Evolutionary conservation across 805 yeast species (phyloP).

Genomic region (Alloascoidea africana): DNA sequence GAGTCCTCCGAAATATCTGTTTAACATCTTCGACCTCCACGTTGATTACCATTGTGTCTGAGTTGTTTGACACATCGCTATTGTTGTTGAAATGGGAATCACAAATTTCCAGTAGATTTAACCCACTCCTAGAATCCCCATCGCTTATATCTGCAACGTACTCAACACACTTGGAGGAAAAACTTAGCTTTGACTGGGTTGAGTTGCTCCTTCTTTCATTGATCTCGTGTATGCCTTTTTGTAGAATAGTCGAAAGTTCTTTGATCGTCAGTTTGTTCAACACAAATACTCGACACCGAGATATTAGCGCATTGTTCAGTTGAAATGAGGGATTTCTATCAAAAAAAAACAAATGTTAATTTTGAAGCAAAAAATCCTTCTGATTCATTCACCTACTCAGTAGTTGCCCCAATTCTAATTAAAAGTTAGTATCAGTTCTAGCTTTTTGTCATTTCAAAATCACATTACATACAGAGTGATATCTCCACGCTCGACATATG

Average conservation of each 20-base stretch:
- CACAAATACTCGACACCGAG: slow-evolving; percentile 72
- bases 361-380: not conserved
- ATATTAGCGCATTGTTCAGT: slow-evolving; percentile 65
- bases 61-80: not conserved
- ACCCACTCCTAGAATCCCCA: slow-evolving; percentile 82
- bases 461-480: slow-evolving; percentile 30
- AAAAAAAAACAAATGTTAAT: not conserved
- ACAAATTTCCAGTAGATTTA: slow-evolving; percentile 64
- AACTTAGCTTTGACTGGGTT: slow-evolving; percentile 31
- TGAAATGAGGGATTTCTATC: slow-evolving; percentile 61
- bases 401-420: slow-evolving; percentile 89
- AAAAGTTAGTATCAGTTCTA: no score
- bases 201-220: slow-evolving; percentile 44
- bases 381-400: slow-evolving; percentile 31
- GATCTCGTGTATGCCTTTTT: slow-evolving; percentile 40
- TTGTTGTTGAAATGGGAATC: slow-evolving; percentile 32
- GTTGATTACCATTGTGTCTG: slow-evolving; percentile 3
- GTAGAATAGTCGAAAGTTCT: slow-evolving; percentile 38
- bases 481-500: slow-evolving; percentile 72
- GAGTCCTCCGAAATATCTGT: slow-evolving; percentile 29
- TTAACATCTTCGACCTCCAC: slow-evolving; percentile 22
- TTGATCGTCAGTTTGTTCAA: slow-evolving; percentile 33
- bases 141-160: slow-evolving; percentile 61
- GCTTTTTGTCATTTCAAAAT: not conserved
- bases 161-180: slow-evolving; percentile 41